Conservation (phyloP, 2,329 filamentous ascomycete genomes). For the Capronia coronata region DNA sequence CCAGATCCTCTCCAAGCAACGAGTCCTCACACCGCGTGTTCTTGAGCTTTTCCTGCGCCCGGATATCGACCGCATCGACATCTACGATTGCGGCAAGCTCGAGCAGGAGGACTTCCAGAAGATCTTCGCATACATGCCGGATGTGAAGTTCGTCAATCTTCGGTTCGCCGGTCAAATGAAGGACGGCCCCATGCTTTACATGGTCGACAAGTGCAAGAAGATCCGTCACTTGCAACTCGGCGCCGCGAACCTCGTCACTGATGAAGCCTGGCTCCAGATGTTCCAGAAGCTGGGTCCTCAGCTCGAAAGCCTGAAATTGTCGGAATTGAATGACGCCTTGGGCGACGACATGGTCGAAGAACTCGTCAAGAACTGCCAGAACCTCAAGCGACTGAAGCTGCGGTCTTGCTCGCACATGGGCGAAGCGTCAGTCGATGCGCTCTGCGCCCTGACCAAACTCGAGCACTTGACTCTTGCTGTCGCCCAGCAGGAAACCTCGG, state of each 20-base stretch:
- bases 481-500: constrained; percentile 49
- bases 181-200: constrained; percentile 72
- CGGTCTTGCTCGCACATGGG: constrained; percentile 71
- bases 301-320: constrained; percentile 66
- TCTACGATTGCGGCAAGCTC: constrained; percentile 62
- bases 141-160: constrained; percentile 64
- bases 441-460: constrained; percentile 58
- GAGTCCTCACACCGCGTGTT: constrained; percentile 47
- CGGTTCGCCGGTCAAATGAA: constrained; percentile 90
- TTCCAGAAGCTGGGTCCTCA: constrained; percentile 59
- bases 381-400: constrained; percentile 69
- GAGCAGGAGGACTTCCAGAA: constrained; percentile 68
- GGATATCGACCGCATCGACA: constrained; percentile 50
- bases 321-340: constrained; percentile 77
- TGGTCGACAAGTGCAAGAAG: constrained; percentile 62
- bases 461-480: constrained; percentile 70
- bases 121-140: constrained; percentile 69
- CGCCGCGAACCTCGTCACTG: constrained; percentile 74
- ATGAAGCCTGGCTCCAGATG: constrained; percentile 66
- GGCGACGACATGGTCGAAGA: constrained; percentile 60
- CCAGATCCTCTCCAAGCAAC: constrained; percentile 58
- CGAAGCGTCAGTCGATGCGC: constrained; percentile 56
- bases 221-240: constrained; percentile 73
- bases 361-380: constrained; percentile 60
- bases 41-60: constrained; percentile 45